These are phyloP conservation scores for Pseudocercospora fuligena DNA, from an alignment of 2,329 filamentous ascomycete species.

Conservation along the genomic window DNA sequence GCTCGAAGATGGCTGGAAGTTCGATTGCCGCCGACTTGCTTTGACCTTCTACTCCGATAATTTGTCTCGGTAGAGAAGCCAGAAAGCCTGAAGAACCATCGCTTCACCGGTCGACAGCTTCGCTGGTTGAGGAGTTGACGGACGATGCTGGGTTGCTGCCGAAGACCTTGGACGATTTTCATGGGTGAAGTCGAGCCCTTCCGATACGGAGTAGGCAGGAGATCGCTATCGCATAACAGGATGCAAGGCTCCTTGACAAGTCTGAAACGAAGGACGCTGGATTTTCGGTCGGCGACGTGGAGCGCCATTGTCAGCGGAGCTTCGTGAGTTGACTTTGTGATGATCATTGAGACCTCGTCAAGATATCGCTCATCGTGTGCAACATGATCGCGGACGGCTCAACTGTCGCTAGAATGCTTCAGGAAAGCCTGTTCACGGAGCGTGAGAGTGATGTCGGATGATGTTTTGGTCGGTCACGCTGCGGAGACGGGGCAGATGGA, in stretches of 20 bases:
- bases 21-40: not conserved
- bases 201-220: not conserved
- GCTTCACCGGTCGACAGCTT: not conserved
- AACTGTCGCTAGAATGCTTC: not conserved
- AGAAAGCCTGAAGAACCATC: not conserved
- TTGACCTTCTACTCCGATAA: not conserved
- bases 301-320: not conserved
- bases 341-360: too few relatives aligned
- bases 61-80: not conserved
- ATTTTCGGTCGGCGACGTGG: not conserved
- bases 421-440: too few relatives aligned
- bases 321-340: not conserved
- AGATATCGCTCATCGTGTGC: not conserved
- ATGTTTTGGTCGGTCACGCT: not conserved
- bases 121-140: not conserved
- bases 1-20: not conserved
- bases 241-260: not conserved
- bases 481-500: too few relatives aligned
- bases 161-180: not conserved
- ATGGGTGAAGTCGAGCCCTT: not conserved
- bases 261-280: not conserved
- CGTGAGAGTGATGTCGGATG: too few relatives aligned
- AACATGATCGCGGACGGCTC: not conserved
- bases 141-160: not conserved
- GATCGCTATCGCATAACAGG: not conserved